phyloP scores from a whole-genome alignment of 345 rosid species.

The Firmiana major region DNA sequence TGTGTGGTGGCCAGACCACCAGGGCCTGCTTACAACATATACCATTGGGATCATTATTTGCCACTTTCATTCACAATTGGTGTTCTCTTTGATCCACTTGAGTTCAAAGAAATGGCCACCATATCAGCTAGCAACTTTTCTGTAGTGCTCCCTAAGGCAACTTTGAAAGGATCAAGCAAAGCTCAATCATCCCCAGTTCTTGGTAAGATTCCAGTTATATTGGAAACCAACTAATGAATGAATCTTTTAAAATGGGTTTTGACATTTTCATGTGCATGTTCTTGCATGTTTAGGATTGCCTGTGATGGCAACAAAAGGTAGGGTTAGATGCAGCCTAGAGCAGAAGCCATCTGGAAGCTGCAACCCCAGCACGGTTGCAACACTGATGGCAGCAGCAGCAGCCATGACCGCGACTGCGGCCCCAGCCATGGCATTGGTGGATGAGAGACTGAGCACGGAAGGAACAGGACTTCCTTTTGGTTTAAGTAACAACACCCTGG shows the following conservation, averaged over 20 bases:
- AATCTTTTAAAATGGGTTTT: neutral
- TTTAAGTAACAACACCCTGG: conserved; percentile 64
- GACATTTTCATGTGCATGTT: neutral
- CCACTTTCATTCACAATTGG: neutral
- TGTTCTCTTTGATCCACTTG: neutral
- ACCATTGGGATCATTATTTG: neutral
- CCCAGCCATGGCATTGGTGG: conserved; percentile 61
- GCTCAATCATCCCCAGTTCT: conserved; percentile 33
- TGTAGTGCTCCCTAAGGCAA: conserved; percentile 18
- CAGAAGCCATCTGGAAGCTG: conserved; percentile 13
- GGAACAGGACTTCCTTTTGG: conserved; percentile 72
- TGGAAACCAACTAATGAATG: neutral
- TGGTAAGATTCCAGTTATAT: conserved; percentile 25
- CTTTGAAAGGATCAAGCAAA: conserved; percentile 19
- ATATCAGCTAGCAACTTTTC: conserved; percentile 27
- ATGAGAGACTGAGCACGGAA: conserved; percentile 62
- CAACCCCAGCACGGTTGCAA: conserved; percentile 19
- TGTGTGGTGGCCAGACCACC: conserved; percentile 6
- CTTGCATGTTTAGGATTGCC: conserved; percentile 36
- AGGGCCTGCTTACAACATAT: neutral
- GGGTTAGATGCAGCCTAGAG: conserved; percentile 35
- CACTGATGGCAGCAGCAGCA: conserved; percentile 39
- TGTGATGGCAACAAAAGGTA: conserved; percentile 29
- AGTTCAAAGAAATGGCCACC: conserved; percentile 36
- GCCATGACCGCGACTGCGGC: conserved; percentile 21